Percentiles rank a stretch among this genome's conserved stretches.
Evolutionary conservation across 768 basidiomycete species (phyloP).

Genomic region (Tephrocybe sp.): DNA sequence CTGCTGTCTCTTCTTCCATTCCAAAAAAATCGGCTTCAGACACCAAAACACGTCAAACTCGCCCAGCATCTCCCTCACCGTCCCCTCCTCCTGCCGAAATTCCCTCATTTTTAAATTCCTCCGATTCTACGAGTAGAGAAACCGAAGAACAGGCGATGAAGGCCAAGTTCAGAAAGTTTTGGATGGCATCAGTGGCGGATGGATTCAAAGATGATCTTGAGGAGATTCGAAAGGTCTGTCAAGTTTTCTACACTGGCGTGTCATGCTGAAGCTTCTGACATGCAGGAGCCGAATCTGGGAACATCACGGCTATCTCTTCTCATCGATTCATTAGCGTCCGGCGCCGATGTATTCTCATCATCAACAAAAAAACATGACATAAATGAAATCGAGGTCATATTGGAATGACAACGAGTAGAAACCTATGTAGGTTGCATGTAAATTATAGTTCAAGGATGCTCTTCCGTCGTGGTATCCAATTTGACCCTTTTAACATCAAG

Average conservation of each 20-base stretch:
- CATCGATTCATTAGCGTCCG: constrained; percentile 81
- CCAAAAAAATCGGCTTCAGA: constrained; percentile 15
- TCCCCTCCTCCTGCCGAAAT: constrained; percentile 46
- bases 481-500: too few species aligned
- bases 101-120: constrained; percentile 57
- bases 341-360: constrained; percentile 69
- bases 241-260: not conserved
- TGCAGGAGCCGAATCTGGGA: constrained; percentile 64
- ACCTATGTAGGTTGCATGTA: too few species aligned
- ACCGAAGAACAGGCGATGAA: constrained; percentile 52
- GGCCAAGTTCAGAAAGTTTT: constrained; percentile 76
- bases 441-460: too few species aligned
- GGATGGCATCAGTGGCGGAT: constrained; percentile 83
- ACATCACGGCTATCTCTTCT: constrained; percentile 68
- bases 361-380: constrained; percentile 30
- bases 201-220: constrained; percentile 86
- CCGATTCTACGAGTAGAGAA: constrained; percentile 26
- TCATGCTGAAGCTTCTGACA: not conserved
- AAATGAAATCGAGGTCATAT: constrained; percentile 78
- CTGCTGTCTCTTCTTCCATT: constrained; percentile 8
- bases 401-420: too few species aligned
- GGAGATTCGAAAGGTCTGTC: constrained; percentile 71
- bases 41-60: constrained; percentile 15
- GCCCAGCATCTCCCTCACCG: constrained; percentile 38
- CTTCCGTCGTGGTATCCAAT: too few species aligned